Conservation (phyloP, 139 green algal genomes). For the Picochlorum sp. region DNA sequence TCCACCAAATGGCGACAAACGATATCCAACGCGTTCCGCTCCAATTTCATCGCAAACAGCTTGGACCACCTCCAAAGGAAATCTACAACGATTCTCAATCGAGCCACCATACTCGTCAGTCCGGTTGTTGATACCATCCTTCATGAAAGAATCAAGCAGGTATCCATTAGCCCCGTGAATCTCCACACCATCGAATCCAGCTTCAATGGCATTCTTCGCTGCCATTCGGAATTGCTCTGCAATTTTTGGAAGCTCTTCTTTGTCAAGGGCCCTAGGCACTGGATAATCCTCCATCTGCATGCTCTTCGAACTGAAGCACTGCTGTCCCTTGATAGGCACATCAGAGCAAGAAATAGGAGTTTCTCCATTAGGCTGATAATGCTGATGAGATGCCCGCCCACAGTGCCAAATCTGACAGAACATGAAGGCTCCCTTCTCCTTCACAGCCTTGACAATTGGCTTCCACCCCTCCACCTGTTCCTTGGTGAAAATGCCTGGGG, state of each 20-base stretch:
- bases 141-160: conserved; percentile 6
- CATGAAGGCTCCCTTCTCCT: conserved; percentile 62
- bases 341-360: conserved; percentile 48
- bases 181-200: conserved; percentile 67
- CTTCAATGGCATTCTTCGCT: conserved; percentile 43
- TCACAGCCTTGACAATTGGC: conserved; percentile 59
- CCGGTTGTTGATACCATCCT: conserved; percentile 30
- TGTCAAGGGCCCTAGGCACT: conserved; percentile 26
- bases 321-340: conserved; percentile 25
- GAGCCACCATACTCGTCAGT: conserved; percentile 32
- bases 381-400: conserved; percentile 30
- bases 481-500: conserved; percentile 59
- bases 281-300: conserved; percentile 24
- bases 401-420: conserved; percentile 75
- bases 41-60: conserved; percentile 24
- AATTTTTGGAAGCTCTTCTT: conserved; percentile 37
- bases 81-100: conserved; percentile 35
- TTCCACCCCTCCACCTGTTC: conserved; percentile 82
- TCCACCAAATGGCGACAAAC: conserved; percentile 56
- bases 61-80: conserved; percentile 28
- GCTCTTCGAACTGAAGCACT: conserved; percentile 21
- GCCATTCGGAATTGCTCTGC: conserved; percentile 34
- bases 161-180: conserved; percentile 65
- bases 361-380: conserved; percentile 43
- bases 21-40: conserved; percentile 52